phyloP scores from a whole-genome alignment of 768 basidiomycete genomes.

The Amanita molliuscula region DNA sequence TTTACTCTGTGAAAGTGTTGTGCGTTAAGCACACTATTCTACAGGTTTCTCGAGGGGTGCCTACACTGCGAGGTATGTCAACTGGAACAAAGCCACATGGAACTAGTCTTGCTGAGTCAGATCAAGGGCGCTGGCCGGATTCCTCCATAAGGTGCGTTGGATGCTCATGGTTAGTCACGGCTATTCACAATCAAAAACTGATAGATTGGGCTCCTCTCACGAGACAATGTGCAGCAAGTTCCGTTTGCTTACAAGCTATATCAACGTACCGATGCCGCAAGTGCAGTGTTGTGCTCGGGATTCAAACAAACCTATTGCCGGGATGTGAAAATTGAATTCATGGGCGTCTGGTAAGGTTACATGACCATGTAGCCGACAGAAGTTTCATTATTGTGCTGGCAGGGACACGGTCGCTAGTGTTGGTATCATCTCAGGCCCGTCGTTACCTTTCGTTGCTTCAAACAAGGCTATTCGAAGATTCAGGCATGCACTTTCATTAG shows the following conservation, averaged over 20 bases:
- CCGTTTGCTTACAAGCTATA: constrained; percentile 71
- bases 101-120: neutral
- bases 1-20: constrained; percentile 1
- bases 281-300: constrained; percentile 39
- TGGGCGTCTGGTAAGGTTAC: constrained; percentile 61
- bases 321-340: constrained; percentile 61
- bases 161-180: neutral
- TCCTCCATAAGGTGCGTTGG: constrained; percentile 52
- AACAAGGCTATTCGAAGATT: constrained; percentile 60
- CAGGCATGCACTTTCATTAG: constrained; percentile 68
- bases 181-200: constrained; percentile 1
- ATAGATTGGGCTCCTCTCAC: constrained; percentile 63
- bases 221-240: constrained; percentile 59
- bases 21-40: neutral
- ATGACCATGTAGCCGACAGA: neutral
- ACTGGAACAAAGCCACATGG: constrained; percentile 13
- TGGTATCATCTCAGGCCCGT: constrained; percentile 48
- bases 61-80: constrained; percentile 38
- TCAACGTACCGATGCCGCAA: constrained; percentile 35
- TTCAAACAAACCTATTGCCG: constrained; percentile 69
- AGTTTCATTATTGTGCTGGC: neutral
- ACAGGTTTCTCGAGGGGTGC: constrained; percentile 65
- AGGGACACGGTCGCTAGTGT: constrained; percentile 81
- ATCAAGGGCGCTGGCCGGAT: constrained; percentile 63
- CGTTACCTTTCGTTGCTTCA: constrained; percentile 56